Base-by-base conservation (phyloP, 139 green algal genomes). In the Nannochloris sp. region DNA sequence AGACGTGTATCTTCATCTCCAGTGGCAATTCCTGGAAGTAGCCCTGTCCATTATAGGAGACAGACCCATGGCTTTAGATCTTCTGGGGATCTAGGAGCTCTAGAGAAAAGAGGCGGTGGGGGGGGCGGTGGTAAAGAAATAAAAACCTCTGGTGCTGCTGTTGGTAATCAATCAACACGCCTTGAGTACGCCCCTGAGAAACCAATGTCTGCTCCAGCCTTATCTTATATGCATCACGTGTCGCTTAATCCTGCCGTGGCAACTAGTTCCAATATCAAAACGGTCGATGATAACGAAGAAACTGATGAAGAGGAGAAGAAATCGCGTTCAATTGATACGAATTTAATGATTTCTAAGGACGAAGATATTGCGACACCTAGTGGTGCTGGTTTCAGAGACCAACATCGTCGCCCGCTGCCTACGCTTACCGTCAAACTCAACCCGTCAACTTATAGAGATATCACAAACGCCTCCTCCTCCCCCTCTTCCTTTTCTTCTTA, bases 1-100 rank as follows among this genome's bases (percentile, higher is more conserved):
- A 39, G 33, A 30, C 3, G n/a, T 3, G 15, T 9, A 61, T 37
- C 23, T 15, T 77, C 68, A 53, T 64, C 67, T 2, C 73, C 73
- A 19, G 58, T 80, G 4, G 45, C 58, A 35, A 80, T 80, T 14
- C 73, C 73, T 3, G 67, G 67, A 32, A 53, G 59, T 2, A 14
- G 6, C 48, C 30, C 2, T 34, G 9, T 24, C 9, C 6, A 0
- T 8, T 42, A 27, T 34, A 24, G 24, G 35, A 6, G 39, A 33
- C 38, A 25, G 39, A 35, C 29, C 61, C 61, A 54, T 33, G 58
- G 65, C 25, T 31, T 72, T 19, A 55, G 65, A 19, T 72, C 65
- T 1, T 72, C 65, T 0, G 45, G 12, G 5, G 54, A 72, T 35
- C 65, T 72, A 15, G 62, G 65, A 59, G 38, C 53, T 6, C 5